Base-by-base conservation (phyloP, 2,329 filamentous ascomycete genomes). In the Talaromyces sp. region DNA sequence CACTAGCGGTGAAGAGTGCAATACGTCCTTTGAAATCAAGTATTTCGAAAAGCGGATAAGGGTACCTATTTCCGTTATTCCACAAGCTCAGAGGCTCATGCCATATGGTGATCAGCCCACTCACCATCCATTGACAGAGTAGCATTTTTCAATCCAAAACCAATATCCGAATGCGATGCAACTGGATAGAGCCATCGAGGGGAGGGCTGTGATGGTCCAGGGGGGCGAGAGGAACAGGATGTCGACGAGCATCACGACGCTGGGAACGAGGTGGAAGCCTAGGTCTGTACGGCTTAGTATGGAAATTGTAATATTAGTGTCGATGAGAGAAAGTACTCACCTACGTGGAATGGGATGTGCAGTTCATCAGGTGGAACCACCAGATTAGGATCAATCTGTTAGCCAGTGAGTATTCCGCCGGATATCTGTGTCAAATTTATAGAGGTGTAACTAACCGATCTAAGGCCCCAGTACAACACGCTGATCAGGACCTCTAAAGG, bases 21-120 rank as follows among this genome's bases (percentile, higher is more conserved):
- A 88, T 79, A 22, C 93, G 85, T 72, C 92, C 88, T 58, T 80
- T 74, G 0, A 87, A 90, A 59, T 82, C 83, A 48, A 96, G 79
- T 52, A 90, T 74, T 9, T 82, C 88, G 68, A 97, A 94, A 31
- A 97, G 84, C 1, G 93, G 93, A 76, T 97, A 97, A 0, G 93
- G 92, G 70, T 96, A 96, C 82, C 88, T 90, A 19, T 45, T 48
- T 64, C 1, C 33, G 24, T 37, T 14, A 37, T 7, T 7, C 22
- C 22, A 47, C 60, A 70, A 76, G 24, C 10, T 43, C 43, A 60
- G 27, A 68, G n/a, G 2, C 1, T 14, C 22, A 60, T 8, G 14
- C 19, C 3, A 27, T 11, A 48, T 24, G 13, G 45, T 4, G n/a
- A 63, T 14, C 9, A 9, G 35, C 35, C 14, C 4, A 6, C 82